Evolutionary conservation across 306 rosid species (phyloP), one percentile per base, ranked within the genome.

Genomic region (Castanopsis chinensis): DNA sequence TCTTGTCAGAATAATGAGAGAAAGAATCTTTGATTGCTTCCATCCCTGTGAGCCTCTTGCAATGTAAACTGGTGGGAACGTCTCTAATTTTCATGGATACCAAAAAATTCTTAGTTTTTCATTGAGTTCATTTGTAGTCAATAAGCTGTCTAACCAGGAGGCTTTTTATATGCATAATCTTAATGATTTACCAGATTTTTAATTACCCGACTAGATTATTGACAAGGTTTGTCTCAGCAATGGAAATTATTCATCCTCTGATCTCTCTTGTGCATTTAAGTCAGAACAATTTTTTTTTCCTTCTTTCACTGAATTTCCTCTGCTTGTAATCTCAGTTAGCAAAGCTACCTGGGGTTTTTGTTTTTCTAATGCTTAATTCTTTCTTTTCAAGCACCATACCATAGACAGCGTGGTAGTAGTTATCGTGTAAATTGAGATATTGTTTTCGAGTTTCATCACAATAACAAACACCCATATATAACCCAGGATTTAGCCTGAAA

Each of bases 11-110:
- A 63, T 33, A 37, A 27, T 27, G 68, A 71, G 74, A 27, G 73
- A 61, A 82, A 20, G 71, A 37, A 27, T 76, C 20, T 49, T 64
- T 59, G 70, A 32, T 30, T 64, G 70, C 70, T 30, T 6, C 23
- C 8, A 30, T n/a, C 70, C 23, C 14, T 32, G 4, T 30, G 43
- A 64, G 41, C 13, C 70, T 59, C 65, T 59, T 59, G 25, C 65
- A 59, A 59, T 6, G 65, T 11, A 10, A 10, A 59, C 65, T 23
- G 18, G 17, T 12, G 53, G 53, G 53, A 10, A 49, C 17, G 0
- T 4, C 53, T 49, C 1, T 10, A 60, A 60, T 12, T 60, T 60
- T 60, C 32, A 7, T 12, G 19, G 67, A 12, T 10, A 60, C 17
- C 13, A 21, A 5, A 25, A 60, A 12, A 12, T 21, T 12, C 19